Evolutionary conservation across 345 rosid genomes (phyloP), one percentile per base, ranked within the genome.

Genomic region (Gossypioides kirkii): DNA sequence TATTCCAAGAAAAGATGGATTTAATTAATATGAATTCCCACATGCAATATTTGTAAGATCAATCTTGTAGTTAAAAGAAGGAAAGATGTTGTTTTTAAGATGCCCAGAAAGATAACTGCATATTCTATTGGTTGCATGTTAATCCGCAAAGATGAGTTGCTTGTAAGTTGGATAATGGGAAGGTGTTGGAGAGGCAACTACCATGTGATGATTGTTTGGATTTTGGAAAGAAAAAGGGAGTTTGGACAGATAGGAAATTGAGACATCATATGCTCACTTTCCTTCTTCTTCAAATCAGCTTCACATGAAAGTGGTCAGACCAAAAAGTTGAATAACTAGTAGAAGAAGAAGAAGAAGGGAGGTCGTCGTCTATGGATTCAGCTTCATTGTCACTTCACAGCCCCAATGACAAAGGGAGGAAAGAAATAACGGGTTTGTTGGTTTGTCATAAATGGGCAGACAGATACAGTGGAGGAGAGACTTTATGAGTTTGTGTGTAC

Each of bases 401-500:
- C 9, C 67, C 71, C 71, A 72, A 36, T 9, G 25, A 42, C 46
- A 62, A 62, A 42, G 68, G 56, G 2, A 1, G 6, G 8, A 52
- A 17, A 52, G 8, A 53, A 18, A 18, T 2, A 53, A 8, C 7
- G 10, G 63, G 14, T 65, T 78, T 82, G 82, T 80, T 80, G 82
- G 80, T 80, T 83, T 83, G 70, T 77, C 80, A 77, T 59, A 80
- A 81, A 86, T 79, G 74, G 83, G 78, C 81, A 80, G 77, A 73
- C 78, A 79, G 70, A 73, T 17, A 66, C 81, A 74, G 80, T 77
- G 64, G 47, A 20, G 11, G 74, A 2, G 56, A 25, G 52, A 73
- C 26, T 67, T 77, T 62, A 75, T 79, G 74, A 71, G 78, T 36
- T 32, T 75, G 26, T 18, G 25, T 78, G 82, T 74, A 80, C 80